A percentile compares a stretch with the other conserved stretches of the same genome.
Conservation (phyloP, 1,284 basidiomycete genomes). For the Rhodotorula sp. region DNA sequence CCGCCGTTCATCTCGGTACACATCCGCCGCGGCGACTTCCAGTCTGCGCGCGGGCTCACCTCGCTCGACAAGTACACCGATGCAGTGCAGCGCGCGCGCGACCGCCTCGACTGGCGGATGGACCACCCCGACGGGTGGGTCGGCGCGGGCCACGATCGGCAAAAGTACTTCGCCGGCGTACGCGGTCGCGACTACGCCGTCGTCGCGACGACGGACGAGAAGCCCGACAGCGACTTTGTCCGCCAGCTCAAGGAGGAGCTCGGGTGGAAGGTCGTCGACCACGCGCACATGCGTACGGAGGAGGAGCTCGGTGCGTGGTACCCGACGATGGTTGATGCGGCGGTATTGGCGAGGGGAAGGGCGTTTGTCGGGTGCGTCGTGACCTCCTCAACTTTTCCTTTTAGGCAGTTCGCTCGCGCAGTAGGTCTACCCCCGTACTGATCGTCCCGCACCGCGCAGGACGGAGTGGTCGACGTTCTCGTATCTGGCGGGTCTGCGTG, state of each 20-base stretch:
- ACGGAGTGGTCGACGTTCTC: constrained; percentile 29
- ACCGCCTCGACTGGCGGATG: constrained; percentile 24
- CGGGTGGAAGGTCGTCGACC: constrained; percentile 31
- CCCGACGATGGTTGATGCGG: constrained; percentile 28
- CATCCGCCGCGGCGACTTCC: constrained; percentile 30
- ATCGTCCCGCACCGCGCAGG: background rate
- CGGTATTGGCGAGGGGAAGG: constrained; percentile 17
- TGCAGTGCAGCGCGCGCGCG: constrained; percentile 19
- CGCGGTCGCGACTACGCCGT: constrained; percentile 13
- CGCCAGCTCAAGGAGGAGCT: constrained; percentile 9
- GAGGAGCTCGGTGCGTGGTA: constrained; percentile 25
- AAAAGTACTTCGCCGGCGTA: constrained; percentile 1
- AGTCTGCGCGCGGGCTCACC: constrained; percentile 13
- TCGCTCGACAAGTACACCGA: constrained; percentile 23
- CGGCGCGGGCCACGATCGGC: constrained; percentile 18
- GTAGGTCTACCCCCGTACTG: background rate
- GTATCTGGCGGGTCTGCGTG: constrained; percentile 28
- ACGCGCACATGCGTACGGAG: constrained; percentile 19
- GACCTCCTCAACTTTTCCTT: background rate
- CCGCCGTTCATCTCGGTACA: constrained; percentile 32
- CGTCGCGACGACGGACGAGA: constrained; percentile 33
- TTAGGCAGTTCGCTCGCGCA: background rate
- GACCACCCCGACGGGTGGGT: constrained; percentile 19
- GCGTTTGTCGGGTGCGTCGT: constrained; percentile 24
- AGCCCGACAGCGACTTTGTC: constrained; percentile 17